These are phyloP conservation scores for Phytophthora pini DNA, from an alignment of 352 stramenopile genomes.

Conservation along the genomic window DNA sequence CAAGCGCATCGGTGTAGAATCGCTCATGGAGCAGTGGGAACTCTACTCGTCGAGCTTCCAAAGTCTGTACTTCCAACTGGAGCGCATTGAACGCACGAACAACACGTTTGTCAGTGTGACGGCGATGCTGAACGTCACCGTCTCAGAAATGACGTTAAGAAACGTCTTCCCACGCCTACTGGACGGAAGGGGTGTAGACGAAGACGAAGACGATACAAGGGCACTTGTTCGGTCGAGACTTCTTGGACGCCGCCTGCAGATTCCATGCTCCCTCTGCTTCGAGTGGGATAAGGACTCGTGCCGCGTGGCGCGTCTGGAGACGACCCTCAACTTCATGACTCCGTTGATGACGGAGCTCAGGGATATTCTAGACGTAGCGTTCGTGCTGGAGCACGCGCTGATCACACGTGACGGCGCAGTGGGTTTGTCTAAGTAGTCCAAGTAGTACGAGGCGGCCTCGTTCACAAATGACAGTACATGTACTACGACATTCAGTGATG, in stretches of 20 bases:
- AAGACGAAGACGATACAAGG: background rate
- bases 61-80: slow-evolving; percentile 36
- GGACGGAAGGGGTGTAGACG: background rate
- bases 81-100: slow-evolving; percentile 22
- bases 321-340: slow-evolving; percentile 16
- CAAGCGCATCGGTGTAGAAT: slow-evolving; percentile 15
- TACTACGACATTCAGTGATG: too few relatives aligned
- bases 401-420: slow-evolving; percentile 16
- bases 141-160: slow-evolving; percentile 5
- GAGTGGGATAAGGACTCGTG: slow-evolving; percentile 6
- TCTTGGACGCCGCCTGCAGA: slow-evolving; percentile 14
- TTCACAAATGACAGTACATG: too few relatives aligned
- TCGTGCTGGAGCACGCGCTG: slow-evolving; percentile 17
- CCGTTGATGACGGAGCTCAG: slow-evolving; percentile 7
- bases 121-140: slow-evolving; percentile 5
- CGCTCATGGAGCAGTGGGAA: slow-evolving; percentile 33
- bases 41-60: slow-evolving; percentile 31
- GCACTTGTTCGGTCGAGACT: slow-evolving; percentile 7
- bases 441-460: too few relatives aligned
- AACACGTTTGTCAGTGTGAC: slow-evolving; percentile 18
- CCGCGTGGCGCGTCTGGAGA: slow-evolving; percentile 11
- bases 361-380: slow-evolving; percentile 7
- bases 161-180: slow-evolving; percentile 20
- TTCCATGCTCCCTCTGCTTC: slow-evolving; percentile 16
- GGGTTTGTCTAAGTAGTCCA: background rate